Evolutionary conservation across 805 yeast genomes (phyloP), one percentile per base, ranked within the genome.

Genomic region (Lachancea dasiensis): DNA sequence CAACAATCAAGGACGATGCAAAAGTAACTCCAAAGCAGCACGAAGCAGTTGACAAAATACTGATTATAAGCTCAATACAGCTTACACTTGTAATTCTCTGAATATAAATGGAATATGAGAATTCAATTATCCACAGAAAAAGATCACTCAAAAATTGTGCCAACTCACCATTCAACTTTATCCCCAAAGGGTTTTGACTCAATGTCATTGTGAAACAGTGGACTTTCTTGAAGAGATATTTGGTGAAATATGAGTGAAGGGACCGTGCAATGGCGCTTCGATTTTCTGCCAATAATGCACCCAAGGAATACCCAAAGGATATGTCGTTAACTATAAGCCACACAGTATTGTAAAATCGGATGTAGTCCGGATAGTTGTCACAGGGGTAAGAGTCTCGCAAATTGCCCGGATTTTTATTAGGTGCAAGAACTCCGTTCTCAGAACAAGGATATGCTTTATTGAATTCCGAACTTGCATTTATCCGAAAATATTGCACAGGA

Each of bases 161-260:
- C 14, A 92, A 67, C 51, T 87, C 96, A 42, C 77, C 80, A 58
- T 92, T 92, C 36, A 92, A 72, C 54, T 92, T 92, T 50, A 92
- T 78, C 3, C 98, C 98, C 11, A 90, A 95, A 0, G 98, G 98
- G 51, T 89, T 83, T 44, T 78, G 72, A 67, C 87, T 86, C 25
- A 92, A 68, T 89, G 95, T 83, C 0, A 65, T 47, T 3, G 89
- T 76, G 26, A 79, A 56, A 2, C 54, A 43, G 14, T 68, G 61
- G 29, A 80, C 60, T n/a, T 67, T 66, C 23, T 63, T 52, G 38
- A 74, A 73, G 4, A 57, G 45, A 23, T 40, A 48, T 25, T 41
- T 41, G 9, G 36, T 41, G 6, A 59, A 40, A 7, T 35, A 15
- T 8, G 23, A 27, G 27, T 46, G 44, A 10, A 81, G 45, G 1